Conservation (phyloP, 352 stramenopile genomes). For the Globisporangium spiculum region DNA sequence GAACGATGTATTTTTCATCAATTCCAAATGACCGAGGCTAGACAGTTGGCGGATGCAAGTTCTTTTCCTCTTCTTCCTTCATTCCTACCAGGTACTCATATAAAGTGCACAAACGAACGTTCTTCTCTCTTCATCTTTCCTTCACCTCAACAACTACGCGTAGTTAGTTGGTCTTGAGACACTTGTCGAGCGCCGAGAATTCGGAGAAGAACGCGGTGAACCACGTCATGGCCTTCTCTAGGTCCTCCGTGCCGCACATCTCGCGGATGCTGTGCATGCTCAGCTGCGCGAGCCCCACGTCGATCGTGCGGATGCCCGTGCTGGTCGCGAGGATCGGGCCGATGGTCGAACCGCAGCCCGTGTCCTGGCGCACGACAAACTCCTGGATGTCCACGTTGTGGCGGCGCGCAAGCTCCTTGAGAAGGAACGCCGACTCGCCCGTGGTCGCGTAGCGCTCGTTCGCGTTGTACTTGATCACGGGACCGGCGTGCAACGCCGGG, state of each 20-base stretch:
- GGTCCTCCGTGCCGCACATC: constrained; percentile 91
- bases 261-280: constrained; percentile 98
- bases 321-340: constrained; percentile 94
- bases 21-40: constrained; percentile 2
- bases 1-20: not conserved
- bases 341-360: constrained; percentile 96
- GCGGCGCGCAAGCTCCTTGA: constrained; percentile 89
- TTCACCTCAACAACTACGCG: not conserved
- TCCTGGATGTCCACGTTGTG: constrained; percentile 91
- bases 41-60: not conserved
- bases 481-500: constrained; percentile 89
- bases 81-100: not conserved
- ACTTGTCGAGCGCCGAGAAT: constrained; percentile 89
- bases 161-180: constrained; percentile 74
- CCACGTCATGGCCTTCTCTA: constrained; percentile 80
- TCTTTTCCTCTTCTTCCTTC: not conserved
- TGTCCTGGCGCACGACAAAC: constrained; percentile 97
- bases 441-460: constrained; percentile 98
- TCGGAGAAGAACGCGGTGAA: constrained; percentile 94
- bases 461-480: constrained; percentile 99
- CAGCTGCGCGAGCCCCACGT: constrained; percentile 95
- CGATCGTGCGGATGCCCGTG: constrained; percentile 96
- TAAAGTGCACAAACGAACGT: constrained; percentile 11
- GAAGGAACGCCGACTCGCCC: constrained; percentile 89
- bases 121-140: not conserved